Evolutionary conservation across 495 filamentous ascomycete species (phyloP), one percentile per base, ranked within the genome.

Genomic region (Penicillium macrosclerotiorum): DNA sequence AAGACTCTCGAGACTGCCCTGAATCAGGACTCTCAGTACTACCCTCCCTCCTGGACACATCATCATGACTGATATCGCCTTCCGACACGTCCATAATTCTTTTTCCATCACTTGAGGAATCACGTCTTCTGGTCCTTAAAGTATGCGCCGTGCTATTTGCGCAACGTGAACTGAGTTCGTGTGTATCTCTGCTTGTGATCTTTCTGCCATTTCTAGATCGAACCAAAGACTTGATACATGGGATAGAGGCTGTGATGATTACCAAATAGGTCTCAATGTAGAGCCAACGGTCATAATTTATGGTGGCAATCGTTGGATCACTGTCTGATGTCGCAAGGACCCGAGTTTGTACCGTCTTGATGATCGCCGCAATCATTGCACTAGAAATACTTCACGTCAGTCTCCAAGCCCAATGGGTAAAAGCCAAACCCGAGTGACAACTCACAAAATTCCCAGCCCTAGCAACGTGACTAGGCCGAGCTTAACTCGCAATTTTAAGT

Each of bases 401-500:
- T 25, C 8, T 4, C 4, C 8, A 16, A 27, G 12, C n/a, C n/a
- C n/a, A n/a, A n/a, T n/a, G n/a, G n/a, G n/a, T 20, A 11, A 1
- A 32, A n/a, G 8, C 2, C 4, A 36, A 3, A 5, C 13, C n/a
- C 0, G 12, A 14, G 11, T 9, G 7, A 7, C 2, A 3, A 49
- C 72, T 43, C 49, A 78, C 72, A 76, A 54, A 19, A 69, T 58
- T 0, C 76, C 76, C 18, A 76, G 51, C 4, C 75, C 65, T 5
- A 78, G 61, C 5, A 77, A 59, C 14, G 52, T 27, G 4, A 67
- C 60, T 30, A 79, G 51, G n/a, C 70, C 69, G 3, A 77, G 26
- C 56, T 78, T 79, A 38, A 75, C 66, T 25, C 57, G 62, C 9
- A 62, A 17, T 3, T 63, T 54, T 22, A 79, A 45, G 33, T 76